phyloP scores from a whole-genome alignment of 192 early-diverging fungal species.

The Polychytrium aggregatum region DNA sequence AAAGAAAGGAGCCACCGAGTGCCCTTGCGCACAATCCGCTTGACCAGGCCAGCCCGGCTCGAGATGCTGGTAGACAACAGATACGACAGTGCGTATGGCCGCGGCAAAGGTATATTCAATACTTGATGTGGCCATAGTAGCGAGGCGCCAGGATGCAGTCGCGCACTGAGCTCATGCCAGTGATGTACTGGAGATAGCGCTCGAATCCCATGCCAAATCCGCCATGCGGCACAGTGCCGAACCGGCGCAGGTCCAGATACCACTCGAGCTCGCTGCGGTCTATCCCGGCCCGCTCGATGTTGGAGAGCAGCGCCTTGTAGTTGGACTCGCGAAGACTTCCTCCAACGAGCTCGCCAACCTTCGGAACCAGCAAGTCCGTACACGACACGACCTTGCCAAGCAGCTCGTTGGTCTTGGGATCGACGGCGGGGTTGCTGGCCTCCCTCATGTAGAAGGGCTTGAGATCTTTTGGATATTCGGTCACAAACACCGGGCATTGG shows the following conservation, averaged over 20 bases:
- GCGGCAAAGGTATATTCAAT: slow-evolving; percentile 19
- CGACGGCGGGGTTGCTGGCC: slow-evolving; percentile 4
- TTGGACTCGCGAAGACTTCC: slow-evolving; percentile 74
- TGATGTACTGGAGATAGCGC: slow-evolving; percentile 62
- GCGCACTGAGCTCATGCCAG: slow-evolving; percentile 66
- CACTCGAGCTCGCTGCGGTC: slow-evolving; percentile 62
- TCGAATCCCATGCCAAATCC: slow-evolving; percentile 90
- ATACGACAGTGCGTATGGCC: too few relatives aligned
- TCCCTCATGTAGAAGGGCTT: slow-evolving; percentile 85
- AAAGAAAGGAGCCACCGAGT: neutral
- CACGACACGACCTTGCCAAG: slow-evolving; percentile 58
- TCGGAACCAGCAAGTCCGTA: slow-evolving; percentile 72
- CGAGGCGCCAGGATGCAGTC: slow-evolving; percentile 56
- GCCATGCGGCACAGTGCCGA: slow-evolving; percentile 73
- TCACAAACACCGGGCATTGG: slow-evolving; percentile 76
- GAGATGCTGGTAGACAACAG: neutral
- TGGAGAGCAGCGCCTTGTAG: slow-evolving; percentile 34
- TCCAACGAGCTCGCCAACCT: slow-evolving; percentile 73
- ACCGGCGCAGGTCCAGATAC: slow-evolving; percentile 76
- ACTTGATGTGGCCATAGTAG: slow-evolving; percentile 35
- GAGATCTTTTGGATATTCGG: slow-evolving; percentile 65
- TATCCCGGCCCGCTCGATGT: slow-evolving; percentile 43
- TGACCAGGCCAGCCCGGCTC: neutral
- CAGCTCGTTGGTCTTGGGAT: too few relatives aligned
- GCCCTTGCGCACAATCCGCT: neutral